A percentile compares a stretch with the other conserved stretches of the same genome.
phyloP scores from a whole-genome alignment of 768 basidiomycete species.

The Mycena crocata region DNA sequence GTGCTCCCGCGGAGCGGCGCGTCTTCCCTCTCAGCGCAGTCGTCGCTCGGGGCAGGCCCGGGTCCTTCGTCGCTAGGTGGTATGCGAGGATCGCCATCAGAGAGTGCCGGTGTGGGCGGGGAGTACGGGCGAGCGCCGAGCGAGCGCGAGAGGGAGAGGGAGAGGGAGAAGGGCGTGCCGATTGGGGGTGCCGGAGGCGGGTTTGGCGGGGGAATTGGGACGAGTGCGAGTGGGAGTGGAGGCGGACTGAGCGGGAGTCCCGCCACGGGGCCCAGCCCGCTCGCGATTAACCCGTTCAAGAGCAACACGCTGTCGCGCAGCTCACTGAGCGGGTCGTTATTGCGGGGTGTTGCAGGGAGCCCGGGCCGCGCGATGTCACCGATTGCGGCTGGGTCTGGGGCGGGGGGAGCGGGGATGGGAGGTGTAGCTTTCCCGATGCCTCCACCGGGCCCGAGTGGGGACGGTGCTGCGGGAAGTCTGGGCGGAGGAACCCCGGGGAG shows the following conservation, averaged over 20 bases:
- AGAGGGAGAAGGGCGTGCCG: conserved; percentile 32
- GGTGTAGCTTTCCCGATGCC: conserved; percentile 30
- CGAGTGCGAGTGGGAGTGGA: background rate
- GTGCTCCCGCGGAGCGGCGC: conserved; percentile 27
- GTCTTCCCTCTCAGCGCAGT: conserved; percentile 7
- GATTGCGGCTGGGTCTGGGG: background rate
- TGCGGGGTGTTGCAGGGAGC: conserved; percentile 28
- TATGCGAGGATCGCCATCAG: too few species aligned
- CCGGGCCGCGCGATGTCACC: conserved; percentile 20
- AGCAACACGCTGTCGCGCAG: conserved; percentile 42
- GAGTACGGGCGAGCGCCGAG: conserved; percentile 17
- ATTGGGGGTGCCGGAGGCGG: conserved; percentile 14
- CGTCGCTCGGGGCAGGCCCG: conserved; percentile 6
- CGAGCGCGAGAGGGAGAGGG: conserved; percentile 31
- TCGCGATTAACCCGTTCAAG: conserved; percentile 42
- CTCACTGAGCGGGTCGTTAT: conserved; percentile 25
- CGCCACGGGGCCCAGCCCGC: conserved; percentile 14
- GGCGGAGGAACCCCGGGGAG: conserved; percentile 22
- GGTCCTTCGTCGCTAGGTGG: too few species aligned
- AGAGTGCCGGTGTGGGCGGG: background rate
- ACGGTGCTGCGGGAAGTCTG: conserved; percentile 28
- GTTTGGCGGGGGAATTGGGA: background rate
- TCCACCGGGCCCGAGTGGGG: conserved; percentile 9
- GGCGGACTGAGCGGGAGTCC: background rate
- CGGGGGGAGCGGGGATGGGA: conserved; percentile 25